Conservation (phyloP, 139 green algal genomes). For the Axilococcus clingmanii region DNA sequence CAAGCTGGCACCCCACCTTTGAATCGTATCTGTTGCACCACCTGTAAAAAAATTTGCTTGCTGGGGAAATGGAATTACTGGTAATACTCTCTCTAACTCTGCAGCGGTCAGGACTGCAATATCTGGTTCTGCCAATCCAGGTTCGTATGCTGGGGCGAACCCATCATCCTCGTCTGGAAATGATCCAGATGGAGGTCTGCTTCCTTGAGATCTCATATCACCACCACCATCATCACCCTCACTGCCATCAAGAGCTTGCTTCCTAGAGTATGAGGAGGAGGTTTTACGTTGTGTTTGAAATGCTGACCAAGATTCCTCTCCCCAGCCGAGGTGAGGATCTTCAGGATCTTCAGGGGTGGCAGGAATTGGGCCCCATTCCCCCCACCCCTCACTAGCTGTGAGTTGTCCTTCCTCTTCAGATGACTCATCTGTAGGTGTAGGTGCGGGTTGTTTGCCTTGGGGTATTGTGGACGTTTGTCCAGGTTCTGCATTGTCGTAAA, state of each 20-base stretch:
- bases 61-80: constrained; percentile 34
- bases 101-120: constrained; percentile 14
- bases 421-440: too few species aligned
- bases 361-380: too few species aligned
- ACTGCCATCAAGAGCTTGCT: too few species aligned
- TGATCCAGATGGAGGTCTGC: not conserved
- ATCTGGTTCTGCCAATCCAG: constrained; percentile 9
- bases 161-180: not conserved
- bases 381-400: too few species aligned
- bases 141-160: constrained; percentile 1
- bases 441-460: too few species aligned
- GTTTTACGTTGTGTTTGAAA: too few species aligned
- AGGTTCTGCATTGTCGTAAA: too few species aligned
- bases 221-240: too few species aligned
- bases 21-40: constrained; percentile 23
- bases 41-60: constrained; percentile 44
- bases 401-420: too few species aligned
- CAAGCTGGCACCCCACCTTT: constrained; percentile 39
- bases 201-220: not conserved
- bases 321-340: not conserved
- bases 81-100: constrained; percentile 42
- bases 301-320: not conserved
- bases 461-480: too few species aligned
- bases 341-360: too few species aligned
- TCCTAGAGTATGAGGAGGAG: too few species aligned